Evolutionary conservation across 495 filamentous ascomycete species (phyloP), one percentile per base, ranked within the genome.

Genomic region (Aspergillus cristatus): DNA sequence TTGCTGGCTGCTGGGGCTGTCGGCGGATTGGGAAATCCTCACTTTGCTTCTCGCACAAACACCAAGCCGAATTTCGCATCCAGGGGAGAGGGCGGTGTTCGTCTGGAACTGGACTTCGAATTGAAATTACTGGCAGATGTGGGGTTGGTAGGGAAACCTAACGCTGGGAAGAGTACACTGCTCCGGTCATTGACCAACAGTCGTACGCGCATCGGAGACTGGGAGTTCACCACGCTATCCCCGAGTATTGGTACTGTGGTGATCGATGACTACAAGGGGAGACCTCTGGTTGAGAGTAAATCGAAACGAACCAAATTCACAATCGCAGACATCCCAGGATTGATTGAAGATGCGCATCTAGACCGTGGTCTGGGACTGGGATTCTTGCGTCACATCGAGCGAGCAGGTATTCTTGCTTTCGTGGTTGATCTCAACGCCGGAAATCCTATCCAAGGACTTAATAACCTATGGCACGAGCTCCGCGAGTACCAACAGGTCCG

Each of bases 191-290:
- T 98, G 46, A 93, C 75, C 46, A 81, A 84, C 46, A 88, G 84
- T 58, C 77, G 85, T 32, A 82, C 93, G 1, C 77, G 93, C 12
- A 81, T 98, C 18, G 91, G 91, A 15, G 76, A 86, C 51, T 98
- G 91, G 91, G 91, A 86, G 14, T 98, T 98, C 53, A 98, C 91
- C 4, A 98, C 91, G 0, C 69, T 98, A 5, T 80, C 84, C 29
- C 91, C 91, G 1, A 94, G 88, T 50, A 89, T 98, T 41, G 91
- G 91, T 26, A 98, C 93, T 1, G 86, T 97, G 11, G 81, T 96
- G 5, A 69, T 97, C 18, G 91, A 96, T 49, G 70, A 90, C 44
- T 68, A 84, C 55, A 77, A 73, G 35, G 86, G 91, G 3, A 72
- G 85, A 1, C 71, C 81, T 1, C 58, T 67, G 17, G 50, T 75